Evolutionary conservation across 495 filamentous ascomycete species (phyloP).

Genomic region (Neurospora sp.): DNA sequence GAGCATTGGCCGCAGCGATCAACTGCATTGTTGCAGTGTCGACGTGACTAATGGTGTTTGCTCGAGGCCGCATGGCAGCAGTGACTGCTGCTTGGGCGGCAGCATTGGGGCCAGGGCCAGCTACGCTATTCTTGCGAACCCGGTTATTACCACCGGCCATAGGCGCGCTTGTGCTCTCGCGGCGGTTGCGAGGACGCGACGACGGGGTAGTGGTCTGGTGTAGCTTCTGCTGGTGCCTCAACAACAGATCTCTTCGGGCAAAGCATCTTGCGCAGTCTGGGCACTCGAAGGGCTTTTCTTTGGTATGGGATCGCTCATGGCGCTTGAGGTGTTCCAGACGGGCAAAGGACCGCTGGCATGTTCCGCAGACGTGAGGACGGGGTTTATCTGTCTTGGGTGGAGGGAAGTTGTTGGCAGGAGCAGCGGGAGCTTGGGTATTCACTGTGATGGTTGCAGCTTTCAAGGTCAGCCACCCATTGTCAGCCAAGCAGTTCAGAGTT

Average conservation of each 20-base stretch:
- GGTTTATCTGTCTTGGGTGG: slow-evolving; percentile 96
- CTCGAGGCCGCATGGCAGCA: slow-evolving; percentile 69
- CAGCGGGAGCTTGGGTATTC: slow-evolving; percentile 35
- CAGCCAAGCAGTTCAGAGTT: background rate
- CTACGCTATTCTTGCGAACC: slow-evolving; percentile 87
- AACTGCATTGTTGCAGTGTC: slow-evolving; percentile 66
- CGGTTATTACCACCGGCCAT: slow-evolving; percentile 48
- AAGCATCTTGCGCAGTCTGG: slow-evolving; percentile 94
- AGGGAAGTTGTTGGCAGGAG: slow-evolving; percentile 39
- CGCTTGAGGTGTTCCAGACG: slow-evolving; percentile 95
- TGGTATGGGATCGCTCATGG: slow-evolving; percentile 96
- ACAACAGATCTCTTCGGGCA: slow-evolving; percentile 80
- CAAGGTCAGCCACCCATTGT: slow-evolving; percentile 1
- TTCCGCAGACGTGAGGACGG: slow-evolving; percentile 86
- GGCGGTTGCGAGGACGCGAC: slow-evolving; percentile 73
- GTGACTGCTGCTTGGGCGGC: slow-evolving; percentile 33
- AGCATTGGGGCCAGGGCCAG: slow-evolving; percentile 38
- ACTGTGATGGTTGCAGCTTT: slow-evolving; percentile 43
- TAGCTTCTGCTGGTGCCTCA: slow-evolving; percentile 97
- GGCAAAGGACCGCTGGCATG: slow-evolving; percentile 88
- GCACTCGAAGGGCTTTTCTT: slow-evolving; percentile 98
- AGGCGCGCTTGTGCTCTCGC: slow-evolving; percentile 80
- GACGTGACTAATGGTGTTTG: slow-evolving; percentile 95
- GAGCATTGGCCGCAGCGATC: slow-evolving; percentile 48
- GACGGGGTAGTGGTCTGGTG: slow-evolving; percentile 93